A percentile compares a stretch with the other conserved stretches of the same genome.
Evolutionary conservation across 768 basidiomycete species (phyloP).

Genomic region (Pleurotus citrinopileatus): DNA sequence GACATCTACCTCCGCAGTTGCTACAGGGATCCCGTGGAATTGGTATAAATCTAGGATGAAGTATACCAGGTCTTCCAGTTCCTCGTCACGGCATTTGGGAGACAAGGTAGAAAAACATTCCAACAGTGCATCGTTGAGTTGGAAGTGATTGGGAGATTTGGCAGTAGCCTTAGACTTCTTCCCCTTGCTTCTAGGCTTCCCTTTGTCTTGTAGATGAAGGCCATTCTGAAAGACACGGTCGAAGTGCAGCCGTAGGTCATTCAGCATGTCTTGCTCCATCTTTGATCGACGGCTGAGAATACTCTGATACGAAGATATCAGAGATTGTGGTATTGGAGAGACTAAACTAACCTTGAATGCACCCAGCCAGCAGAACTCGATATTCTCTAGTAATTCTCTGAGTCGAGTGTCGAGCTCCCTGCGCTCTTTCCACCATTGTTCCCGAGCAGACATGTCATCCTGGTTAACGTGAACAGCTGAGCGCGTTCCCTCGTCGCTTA

Average conservation of each 20-base stretch:
- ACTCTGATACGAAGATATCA: slow-evolving; percentile 38
- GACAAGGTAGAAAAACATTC: slow-evolving; percentile 84
- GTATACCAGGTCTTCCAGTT: slow-evolving; percentile 92
- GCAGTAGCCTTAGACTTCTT: slow-evolving; percentile 29
- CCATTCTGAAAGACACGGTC: slow-evolving; percentile 74
- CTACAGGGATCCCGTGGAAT: slow-evolving; percentile 86
- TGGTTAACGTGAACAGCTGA: slow-evolving; percentile 68
- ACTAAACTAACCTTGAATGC: slow-evolving; percentile 80
- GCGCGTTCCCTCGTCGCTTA: slow-evolving; percentile 75
- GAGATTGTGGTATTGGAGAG: neutral
- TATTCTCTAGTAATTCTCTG: slow-evolving; percentile 69
- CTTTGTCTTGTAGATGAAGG: slow-evolving; percentile 57
- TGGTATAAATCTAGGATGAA: slow-evolving; percentile 94
- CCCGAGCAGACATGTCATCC: slow-evolving; percentile 60
- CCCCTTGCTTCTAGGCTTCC: slow-evolving; percentile 28
- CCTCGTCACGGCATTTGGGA: slow-evolving; percentile 84
- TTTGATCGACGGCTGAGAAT: slow-evolving; percentile 52
- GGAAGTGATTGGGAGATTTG: slow-evolving; percentile 40
- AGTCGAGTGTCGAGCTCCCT: slow-evolving; percentile 74
- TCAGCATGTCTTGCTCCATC: slow-evolving; percentile 42
- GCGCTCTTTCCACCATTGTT: slow-evolving; percentile 86
- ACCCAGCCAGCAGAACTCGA: slow-evolving; percentile 97
- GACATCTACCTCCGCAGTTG: slow-evolving; percentile 88
- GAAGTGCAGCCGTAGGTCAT: slow-evolving; percentile 61
- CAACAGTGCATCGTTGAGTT: slow-evolving; percentile 72